phyloP scores from a whole-genome alignment of 2,329 filamentous ascomycete genomes.

The Clarireedia monteithiana region DNA sequence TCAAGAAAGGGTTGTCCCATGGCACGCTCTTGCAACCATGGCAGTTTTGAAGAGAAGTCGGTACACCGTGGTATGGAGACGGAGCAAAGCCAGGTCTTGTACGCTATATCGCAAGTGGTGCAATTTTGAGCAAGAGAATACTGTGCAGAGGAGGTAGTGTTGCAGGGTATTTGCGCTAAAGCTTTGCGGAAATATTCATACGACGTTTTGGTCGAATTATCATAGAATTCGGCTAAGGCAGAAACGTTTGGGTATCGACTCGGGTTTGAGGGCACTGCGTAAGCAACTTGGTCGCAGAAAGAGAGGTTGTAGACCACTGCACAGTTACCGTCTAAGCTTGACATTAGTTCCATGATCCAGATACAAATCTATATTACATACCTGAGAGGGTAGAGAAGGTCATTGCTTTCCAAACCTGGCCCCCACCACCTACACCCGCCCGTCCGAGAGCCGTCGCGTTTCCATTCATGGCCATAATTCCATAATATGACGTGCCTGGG shows the following conservation, averaged over 20 bases:
- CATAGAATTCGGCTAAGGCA: constrained; percentile 65
- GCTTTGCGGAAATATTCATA: constrained; percentile 76
- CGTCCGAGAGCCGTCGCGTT: constrained; percentile 46
- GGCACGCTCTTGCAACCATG: constrained; percentile 56
- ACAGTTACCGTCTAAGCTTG: constrained; percentile 62
- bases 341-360: constrained; percentile 10
- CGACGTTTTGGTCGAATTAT: constrained; percentile 59
- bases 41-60: constrained; percentile 57
- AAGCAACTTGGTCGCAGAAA: constrained; percentile 83
- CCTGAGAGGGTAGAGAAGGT: constrained; percentile 72
- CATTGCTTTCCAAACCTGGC: constrained; percentile 63
- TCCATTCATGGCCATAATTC: constrained; percentile 58
- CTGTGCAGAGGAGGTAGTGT: constrained; percentile 61
- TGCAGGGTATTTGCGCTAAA: constrained; percentile 77
- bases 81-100: constrained; percentile 92
- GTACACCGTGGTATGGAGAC: constrained; percentile 89
- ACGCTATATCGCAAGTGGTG: constrained; percentile 66
- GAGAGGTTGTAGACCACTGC: constrained; percentile 78
- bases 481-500: constrained; percentile 61
- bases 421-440: constrained; percentile 60
- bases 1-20: constrained; percentile 64
- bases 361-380: constrained; percentile 34
- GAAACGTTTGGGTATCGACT: constrained; percentile 50
- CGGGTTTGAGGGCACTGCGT: constrained; percentile 80
- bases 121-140: constrained; percentile 80